Evolutionary conservation across 1,139 yeast species (phyloP), one percentile per base, ranked within the genome.

Genomic region (Dujonia santamariae): DNA sequence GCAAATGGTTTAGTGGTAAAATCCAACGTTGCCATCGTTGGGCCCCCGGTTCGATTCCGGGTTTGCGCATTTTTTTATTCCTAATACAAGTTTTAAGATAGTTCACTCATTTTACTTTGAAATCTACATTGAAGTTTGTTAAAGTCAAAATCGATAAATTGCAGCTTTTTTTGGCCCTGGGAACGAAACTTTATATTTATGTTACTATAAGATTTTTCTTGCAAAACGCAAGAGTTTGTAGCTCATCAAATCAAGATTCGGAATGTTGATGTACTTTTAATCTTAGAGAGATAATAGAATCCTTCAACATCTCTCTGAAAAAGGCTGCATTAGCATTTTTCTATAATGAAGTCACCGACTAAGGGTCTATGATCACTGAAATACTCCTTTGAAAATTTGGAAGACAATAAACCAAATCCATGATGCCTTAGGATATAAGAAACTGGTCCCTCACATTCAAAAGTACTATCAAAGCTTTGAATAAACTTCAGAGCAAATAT

Each of bases 291-390:
- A n/a, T n/a, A n/a, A n/a, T n/a, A n/a, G n/a, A n/a, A n/a, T n/a
- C n/a, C 9, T 22, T 22, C n/a, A 7, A 22, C 12, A 22, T 5
- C 12, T 11, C 9, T 7, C 21, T 19, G 5, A 11, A 22, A 11
- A 22, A 6, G 9, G 12, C 12, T 7, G 7, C n/a, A 11, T 14
- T 22, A 7, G 12, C 25, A 22, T 11, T 14, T 22, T 6, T 11
- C n/a, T 22, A 22, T 7, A 5, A 14, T 4, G 12, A 64, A 54
- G 41, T 75, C 79, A 2, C 71, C 75, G 19, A 72, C 67, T 17
- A 75, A 49, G 1, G 81, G 82, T 31, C 81, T 59, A 48, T 75
- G 81, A 44, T 75, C 80, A 46, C 78, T 72, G 50, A 70, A 63
- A 38, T 63, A 67, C 13, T 54, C 48, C 3, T 69, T 72, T 35